Evolutionary conservation across 176 grass and related monocot genomes (phyloP), one percentile per base, ranked within the genome.

Genomic region (Musa schizocarpa): DNA sequence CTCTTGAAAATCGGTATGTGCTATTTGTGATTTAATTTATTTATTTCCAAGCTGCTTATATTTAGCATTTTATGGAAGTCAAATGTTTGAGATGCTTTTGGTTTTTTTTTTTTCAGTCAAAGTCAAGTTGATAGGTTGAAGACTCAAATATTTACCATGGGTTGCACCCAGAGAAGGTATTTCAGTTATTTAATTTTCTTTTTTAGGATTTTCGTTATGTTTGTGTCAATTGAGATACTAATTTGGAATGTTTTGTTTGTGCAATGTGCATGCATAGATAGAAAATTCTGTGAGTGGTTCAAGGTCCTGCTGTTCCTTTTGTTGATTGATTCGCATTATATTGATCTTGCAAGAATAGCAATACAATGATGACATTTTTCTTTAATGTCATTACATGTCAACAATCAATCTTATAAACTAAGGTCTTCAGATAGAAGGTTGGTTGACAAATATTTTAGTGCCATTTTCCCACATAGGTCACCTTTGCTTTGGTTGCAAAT

Each of bases 151-250:
- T 98, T 87, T 62, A 98, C 90, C 59, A 77, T 98, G 29, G 83
- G 79, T 50, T 98, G 94, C 80, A 98, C 88, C 12, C 94, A 98
- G 55, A 80, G 84, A 87, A 98, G 94, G 94, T 98, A 57, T 76
- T 78, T n/a, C 26, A 54, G n/a, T 53, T 59, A 3, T 55, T 72
- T 77, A 78, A 29, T 57, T 64, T 67, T 66, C 21, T 27, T 69
- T 16, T 52, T 14, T 76, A 64, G 26, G n/a, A 12, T 25, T 65
- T 53, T 66, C 16, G n/a, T 14, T 24, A 2, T 53, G 20, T 54
- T 67, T 53, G 24, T 50, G 13, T 56, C 21, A 26, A 8, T 53
- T 25, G 43, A 51, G 34, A n/a, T 19, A 9, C 14, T 52, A 12
- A n/a, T 71, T 51, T 51, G 17, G 17, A 71, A 52, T 65, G 21